Evolutionary conservation across 495 filamentous ascomycete species (phyloP), one percentile per base, ranked within the genome.

Genomic region (Elaphomyces granulatus): DNA sequence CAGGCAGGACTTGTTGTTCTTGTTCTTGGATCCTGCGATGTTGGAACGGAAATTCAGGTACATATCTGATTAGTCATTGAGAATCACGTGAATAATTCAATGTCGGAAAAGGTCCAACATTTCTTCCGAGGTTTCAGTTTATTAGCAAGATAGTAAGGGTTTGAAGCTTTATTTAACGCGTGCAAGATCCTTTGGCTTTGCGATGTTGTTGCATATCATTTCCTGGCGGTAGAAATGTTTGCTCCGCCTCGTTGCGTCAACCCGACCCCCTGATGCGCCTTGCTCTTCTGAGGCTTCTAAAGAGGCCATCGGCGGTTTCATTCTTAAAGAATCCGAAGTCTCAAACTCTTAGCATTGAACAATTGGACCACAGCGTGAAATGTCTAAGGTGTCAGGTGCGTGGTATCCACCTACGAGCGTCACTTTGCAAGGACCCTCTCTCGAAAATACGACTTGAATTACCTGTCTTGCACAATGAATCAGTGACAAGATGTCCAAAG

Each of bases 211-310:
- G n/a, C n/a, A n/a, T n/a, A n/a, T n/a, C n/a, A n/a, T n/a, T n/a
- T n/a, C n/a, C n/a, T n/a, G n/a, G n/a, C n/a, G n/a, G n/a, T n/a
- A n/a, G n/a, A n/a, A n/a, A n/a, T n/a, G n/a, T n/a, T n/a, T n/a
- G n/a, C n/a, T n/a, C n/a, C n/a, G n/a, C n/a, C n/a, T n/a, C n/a
- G n/a, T n/a, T n/a, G n/a, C n/a, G n/a, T n/a, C n/a, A n/a, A n/a
- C n/a, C n/a, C n/a, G n/a, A n/a, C n/a, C n/a, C n/a, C 48, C 54
- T 38, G 44, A 73, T 73, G 69, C 63, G 68, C 47, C 68, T 67
- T 56, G 66, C 68, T 56, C 54, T 71, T 54, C 60, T 67, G 56
- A 63, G 67, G 61, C 54, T 73, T 40, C 53, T 71, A 56, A 61
- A 61, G 58, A 63, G 68, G 61, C 68, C 68, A 42, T 64, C 64